These are phyloP conservation scores for Backusella tuberculispora DNA, from an alignment of 192 early-diverging fungal species.

Conservation along the genomic window DNA sequence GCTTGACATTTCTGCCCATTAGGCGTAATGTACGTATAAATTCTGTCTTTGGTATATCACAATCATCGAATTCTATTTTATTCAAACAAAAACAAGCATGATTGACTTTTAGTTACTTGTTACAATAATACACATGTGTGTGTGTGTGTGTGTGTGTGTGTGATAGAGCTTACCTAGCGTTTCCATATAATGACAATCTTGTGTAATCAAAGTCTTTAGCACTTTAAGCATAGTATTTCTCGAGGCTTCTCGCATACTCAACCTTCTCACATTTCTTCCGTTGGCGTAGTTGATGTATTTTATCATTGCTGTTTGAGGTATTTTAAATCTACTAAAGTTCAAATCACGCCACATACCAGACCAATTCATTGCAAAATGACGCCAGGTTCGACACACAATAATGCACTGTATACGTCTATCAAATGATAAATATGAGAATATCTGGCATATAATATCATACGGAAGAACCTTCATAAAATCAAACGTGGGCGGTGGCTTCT, in stretches of 20 bases:
- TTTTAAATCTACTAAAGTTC: background rate
- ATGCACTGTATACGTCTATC: constrained; percentile 6
- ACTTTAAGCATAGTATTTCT: background rate
- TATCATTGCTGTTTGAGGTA: background rate
- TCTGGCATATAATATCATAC: constrained; percentile 9
- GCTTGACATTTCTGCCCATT: constrained; percentile 16
- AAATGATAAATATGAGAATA: constrained; percentile 17
- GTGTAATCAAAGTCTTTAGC: background rate
- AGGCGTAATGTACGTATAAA: constrained; percentile 4
- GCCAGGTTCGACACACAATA: constrained; percentile 18
- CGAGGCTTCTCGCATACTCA: background rate
- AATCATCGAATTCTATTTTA: background rate
- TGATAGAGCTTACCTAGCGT: background rate
- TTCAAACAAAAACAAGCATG: background rate
- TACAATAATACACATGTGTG: background rate
- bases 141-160: no score
- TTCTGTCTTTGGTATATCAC: constrained; percentile 1
- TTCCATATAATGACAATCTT: constrained; percentile 22
- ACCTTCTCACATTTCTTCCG: constrained; percentile 8
- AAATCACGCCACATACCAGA: constrained; percentile 25
- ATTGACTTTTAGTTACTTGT: background rate
- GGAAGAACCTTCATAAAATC: constrained; percentile 23
- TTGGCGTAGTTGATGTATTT: constrained; percentile 13
- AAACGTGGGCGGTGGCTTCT: background rate
- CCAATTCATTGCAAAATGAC: constrained; percentile 15